Percentiles rank a stretch among this genome's conserved stretches.
phyloP scores from a whole-genome alignment of 257 asterid species.

The Agastache rugosa region DNA sequence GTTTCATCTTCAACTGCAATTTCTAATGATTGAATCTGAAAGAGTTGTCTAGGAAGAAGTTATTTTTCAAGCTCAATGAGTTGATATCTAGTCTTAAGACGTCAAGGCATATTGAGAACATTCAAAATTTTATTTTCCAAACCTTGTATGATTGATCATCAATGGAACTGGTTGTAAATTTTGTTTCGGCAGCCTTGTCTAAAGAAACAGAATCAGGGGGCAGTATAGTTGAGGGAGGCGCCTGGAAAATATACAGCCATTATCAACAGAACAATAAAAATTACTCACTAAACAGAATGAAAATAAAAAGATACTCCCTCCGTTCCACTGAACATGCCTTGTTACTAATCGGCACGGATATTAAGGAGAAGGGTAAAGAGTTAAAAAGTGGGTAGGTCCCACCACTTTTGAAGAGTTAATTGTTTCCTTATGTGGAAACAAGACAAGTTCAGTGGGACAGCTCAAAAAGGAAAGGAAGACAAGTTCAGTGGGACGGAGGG shows the following conservation, averaged over 20 bases:
- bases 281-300: slow-evolving; percentile 18
- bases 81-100: slow-evolving; percentile 12
- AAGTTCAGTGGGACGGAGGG: too few relatives aligned
- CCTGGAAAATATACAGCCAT: slow-evolving; percentile 52
- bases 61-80: slow-evolving; percentile 22
- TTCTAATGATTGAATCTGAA: slow-evolving; percentile 87
- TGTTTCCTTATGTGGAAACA: too few relatives aligned
- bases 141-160: slow-evolving; percentile 64
- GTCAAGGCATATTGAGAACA: slow-evolving; percentile 28
- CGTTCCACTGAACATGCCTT: too few relatives aligned
- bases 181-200: slow-evolving; percentile 74
- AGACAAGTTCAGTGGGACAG: too few relatives aligned
- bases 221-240: slow-evolving; percentile 72
- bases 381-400: too few relatives aligned
- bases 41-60: slow-evolving; percentile 39
- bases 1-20: slow-evolving; percentile 68
- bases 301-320: background rate
- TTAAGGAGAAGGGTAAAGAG: too few relatives aligned
- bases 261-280: slow-evolving; percentile 1
- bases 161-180: slow-evolving; percentile 50
- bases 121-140: slow-evolving; percentile 29
- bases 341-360: too few relatives aligned
- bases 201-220: slow-evolving; percentile 82
- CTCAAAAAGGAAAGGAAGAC: too few relatives aligned
- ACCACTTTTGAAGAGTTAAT: too few relatives aligned